A percentile compares a stretch with the other conserved stretches of the same genome.
These are phyloP conservation scores for Wickerhamomyces hampshirensis DNA, from an alignment of 805 yeast species.

Conservation along the genomic window DNA sequence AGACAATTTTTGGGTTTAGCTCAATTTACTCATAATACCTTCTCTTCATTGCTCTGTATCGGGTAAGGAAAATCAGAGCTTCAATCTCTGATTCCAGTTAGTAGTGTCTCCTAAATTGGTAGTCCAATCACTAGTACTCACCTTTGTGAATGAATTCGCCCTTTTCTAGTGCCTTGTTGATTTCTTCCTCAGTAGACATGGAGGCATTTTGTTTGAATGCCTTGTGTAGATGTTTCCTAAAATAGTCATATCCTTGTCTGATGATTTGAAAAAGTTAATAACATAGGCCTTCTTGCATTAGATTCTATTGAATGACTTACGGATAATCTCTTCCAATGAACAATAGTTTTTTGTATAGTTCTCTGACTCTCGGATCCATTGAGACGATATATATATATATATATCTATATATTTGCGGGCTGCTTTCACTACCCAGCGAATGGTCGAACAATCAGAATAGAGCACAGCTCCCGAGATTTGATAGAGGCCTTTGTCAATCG, in stretches of 20 bases:
- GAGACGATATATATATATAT: neutral
- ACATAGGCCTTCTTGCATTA: too few relatives aligned
- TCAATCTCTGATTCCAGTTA: conserved; percentile 14
- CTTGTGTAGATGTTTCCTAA: conserved; percentile 11
- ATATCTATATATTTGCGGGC: too few relatives aligned
- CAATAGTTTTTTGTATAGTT: conserved; percentile 13
- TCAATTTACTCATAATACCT: too few relatives aligned
- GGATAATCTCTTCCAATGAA: conserved; percentile 20
- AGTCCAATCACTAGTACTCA: conserved; percentile 2
- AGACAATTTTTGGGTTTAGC: too few relatives aligned
- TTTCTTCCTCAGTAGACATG: conserved; percentile 3
- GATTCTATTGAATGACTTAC: too few relatives aligned
- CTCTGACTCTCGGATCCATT: conserved; percentile 20
- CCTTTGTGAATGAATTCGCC: conserved; percentile 20
- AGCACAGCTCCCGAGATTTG: too few relatives aligned
- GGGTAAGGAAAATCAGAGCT: conserved; percentile 16
- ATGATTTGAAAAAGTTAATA: too few relatives aligned
- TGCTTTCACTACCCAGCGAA: too few relatives aligned
- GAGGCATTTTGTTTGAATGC: conserved; percentile 11
- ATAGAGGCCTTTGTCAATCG: too few relatives aligned
- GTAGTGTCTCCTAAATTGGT: neutral
- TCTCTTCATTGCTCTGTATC: conserved; percentile 20
- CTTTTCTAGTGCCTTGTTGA: conserved; percentile 12
- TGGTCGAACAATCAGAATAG: too few relatives aligned
- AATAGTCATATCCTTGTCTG: conserved; percentile 16